Conservation (phyloP, 2,329 filamentous ascomycete genomes). For the Calonectria fujianensis region DNA sequence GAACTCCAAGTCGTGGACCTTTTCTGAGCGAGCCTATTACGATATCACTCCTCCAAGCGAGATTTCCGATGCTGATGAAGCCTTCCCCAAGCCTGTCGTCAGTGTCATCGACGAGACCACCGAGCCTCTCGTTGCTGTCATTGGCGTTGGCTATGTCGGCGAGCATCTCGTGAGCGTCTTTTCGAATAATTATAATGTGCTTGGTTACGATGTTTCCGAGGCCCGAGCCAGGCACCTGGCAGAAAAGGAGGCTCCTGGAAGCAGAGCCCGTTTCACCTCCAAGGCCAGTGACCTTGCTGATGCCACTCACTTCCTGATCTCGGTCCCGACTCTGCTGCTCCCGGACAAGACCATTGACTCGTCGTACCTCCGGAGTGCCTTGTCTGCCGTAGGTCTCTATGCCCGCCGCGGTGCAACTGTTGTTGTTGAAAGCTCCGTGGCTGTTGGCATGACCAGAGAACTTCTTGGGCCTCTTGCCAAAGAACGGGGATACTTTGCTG, state of each 20-base stretch:
- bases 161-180: slow-evolving; percentile 69
- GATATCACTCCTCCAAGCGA: slow-evolving; percentile 61
- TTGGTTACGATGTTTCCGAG: slow-evolving; percentile 70
- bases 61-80: slow-evolving; percentile 53
- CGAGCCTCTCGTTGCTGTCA: slow-evolving; percentile 66
- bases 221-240: slow-evolving; percentile 61
- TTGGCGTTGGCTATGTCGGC: slow-evolving; percentile 73
- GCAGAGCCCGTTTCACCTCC: slow-evolving; percentile 62
- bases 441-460: slow-evolving; percentile 72
- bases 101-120: slow-evolving; percentile 38
- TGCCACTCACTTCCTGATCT: slow-evolving; percentile 72
- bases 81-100: slow-evolving; percentile 26
- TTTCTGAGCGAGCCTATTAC: slow-evolving; percentile 54
- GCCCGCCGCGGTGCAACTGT: slow-evolving; percentile 67
- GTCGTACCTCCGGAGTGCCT: slow-evolving; percentile 66
- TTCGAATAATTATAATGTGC: slow-evolving; percentile 61
- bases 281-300: slow-evolving; percentile 60
- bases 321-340: slow-evolving; percentile 71
- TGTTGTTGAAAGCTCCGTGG: slow-evolving; percentile 73
- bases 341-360: slow-evolving; percentile 69
- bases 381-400: slow-evolving; percentile 63
- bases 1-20: slow-evolving; percentile 50
- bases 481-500: slow-evolving; percentile 64
- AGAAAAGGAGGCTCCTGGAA: slow-evolving; percentile 53
- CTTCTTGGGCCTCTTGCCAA: slow-evolving; percentile 68